Percentiles rank a stretch among this genome's conserved stretches.
phyloP scores from a whole-genome alignment of 148 eudicot genomes.

The Camellia granthamiana region DNA sequence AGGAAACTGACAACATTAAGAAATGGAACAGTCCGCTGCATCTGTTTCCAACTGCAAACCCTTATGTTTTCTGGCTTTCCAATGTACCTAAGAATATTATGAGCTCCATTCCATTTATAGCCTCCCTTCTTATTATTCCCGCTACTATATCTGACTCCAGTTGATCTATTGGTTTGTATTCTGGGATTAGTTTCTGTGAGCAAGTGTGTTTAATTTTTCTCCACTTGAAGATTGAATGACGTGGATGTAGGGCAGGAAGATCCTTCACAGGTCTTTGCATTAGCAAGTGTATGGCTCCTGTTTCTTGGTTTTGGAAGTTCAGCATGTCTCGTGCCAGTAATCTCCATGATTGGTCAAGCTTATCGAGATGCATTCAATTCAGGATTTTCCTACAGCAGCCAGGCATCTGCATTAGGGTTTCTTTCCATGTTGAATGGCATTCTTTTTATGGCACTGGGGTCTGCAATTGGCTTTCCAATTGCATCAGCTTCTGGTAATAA shows the following conservation, averaged over 20 bases:
- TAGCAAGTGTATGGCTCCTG: constrained; percentile 92
- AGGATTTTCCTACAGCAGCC: constrained; percentile 39
- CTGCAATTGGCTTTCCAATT: constrained; percentile 75
- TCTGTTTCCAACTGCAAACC: not conserved
- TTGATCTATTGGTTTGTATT: not conserved
- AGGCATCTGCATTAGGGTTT: constrained; percentile 38
- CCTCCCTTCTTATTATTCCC: too few species aligned
- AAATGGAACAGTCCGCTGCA: not conserved
- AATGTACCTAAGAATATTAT: not conserved
- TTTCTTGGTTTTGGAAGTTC: constrained; percentile 75
- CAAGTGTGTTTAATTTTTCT: constrained; percentile 11
- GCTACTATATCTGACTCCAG: not conserved
- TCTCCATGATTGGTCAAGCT: constrained; percentile 61
- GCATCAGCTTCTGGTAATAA: constrained; percentile 86
- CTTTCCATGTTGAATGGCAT: constrained; percentile 51
- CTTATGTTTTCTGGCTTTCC: not conserved
- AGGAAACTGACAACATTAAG: too few species aligned
- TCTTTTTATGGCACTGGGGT: constrained; percentile 67
- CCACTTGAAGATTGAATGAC: constrained; percentile 58
- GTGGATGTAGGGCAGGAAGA: constrained; percentile 99
- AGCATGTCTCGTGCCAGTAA: constrained; percentile 63
- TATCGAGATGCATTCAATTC: constrained; percentile 59
- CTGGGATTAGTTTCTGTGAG: not conserved
- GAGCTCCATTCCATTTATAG: not conserved
- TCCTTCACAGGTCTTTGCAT: constrained; percentile 83